A percentile compares a stretch with the other conserved stretches of the same genome.
Evolutionary conservation across 2,329 filamentous ascomycete genomes (phyloP).

Genomic region (Colletotrichum paranaense): DNA sequence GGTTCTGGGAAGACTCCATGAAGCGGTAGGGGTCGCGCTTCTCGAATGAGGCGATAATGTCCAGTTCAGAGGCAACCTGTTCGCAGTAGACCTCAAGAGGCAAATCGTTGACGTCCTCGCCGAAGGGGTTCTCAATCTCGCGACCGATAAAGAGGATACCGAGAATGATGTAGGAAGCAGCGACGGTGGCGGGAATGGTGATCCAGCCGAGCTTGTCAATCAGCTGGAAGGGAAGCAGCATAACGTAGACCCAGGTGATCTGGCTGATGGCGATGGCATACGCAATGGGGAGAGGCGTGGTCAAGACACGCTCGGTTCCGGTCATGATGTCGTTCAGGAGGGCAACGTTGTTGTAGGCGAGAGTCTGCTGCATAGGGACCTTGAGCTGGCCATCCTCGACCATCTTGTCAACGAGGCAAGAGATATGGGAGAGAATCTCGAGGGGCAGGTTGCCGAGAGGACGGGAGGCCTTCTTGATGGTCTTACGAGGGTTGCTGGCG

Average conservation of each 20-base stretch:
- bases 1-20: conserved; percentile 53
- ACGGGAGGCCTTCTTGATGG: conserved; percentile 77
- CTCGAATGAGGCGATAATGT: conserved; percentile 68
- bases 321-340: conserved; percentile 78
- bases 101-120: conserved; percentile 84
- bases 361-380: conserved; percentile 68
- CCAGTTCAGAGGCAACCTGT: conserved; percentile 78
- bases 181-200: conserved; percentile 80
- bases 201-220: conserved; percentile 73
- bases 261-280: conserved; percentile 88
- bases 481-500: conserved; percentile 80
- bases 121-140: conserved; percentile 89
- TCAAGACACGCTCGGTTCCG: conserved; percentile 81
- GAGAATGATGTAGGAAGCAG: conserved; percentile 84
- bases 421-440: conserved; percentile 81
- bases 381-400: conserved; percentile 66
- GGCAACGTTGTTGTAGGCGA: conserved; percentile 69
- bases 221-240: conserved; percentile 86
- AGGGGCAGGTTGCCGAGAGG: conserved; percentile 86
- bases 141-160: conserved; percentile 79
- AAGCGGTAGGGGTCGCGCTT: conserved; percentile 45
- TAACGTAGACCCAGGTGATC: conserved; percentile 87
- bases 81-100: conserved; percentile 82
- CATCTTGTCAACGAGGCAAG: conserved; percentile 72
- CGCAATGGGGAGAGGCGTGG: conserved; percentile 83